Evolutionary conservation across 2,329 filamentous ascomycete genomes (phyloP).

Genomic region (Aureobasidium sp.): DNA sequence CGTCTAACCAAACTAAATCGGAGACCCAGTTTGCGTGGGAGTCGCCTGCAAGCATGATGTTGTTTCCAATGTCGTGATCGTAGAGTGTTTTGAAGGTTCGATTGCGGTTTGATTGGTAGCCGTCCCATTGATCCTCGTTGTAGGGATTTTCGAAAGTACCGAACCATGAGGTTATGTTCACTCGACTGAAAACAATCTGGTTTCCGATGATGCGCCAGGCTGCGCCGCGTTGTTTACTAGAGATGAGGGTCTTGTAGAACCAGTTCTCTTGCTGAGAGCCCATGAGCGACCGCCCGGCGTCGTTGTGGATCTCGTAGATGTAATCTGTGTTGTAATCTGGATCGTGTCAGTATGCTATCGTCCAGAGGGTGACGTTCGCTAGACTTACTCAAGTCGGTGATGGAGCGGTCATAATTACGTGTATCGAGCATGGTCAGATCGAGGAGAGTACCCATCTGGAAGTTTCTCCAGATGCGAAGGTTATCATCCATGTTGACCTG

Average conservation of each 20-base stretch:
- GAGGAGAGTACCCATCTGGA: slow-evolving; percentile 69
- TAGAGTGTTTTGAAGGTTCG: slow-evolving; percentile 73
- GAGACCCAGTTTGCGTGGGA: slow-evolving; percentile 68
- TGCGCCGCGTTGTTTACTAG: slow-evolving; percentile 65
- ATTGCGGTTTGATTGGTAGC: slow-evolving; percentile 76
- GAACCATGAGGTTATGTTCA: slow-evolving; percentile 53
- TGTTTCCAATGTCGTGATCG: slow-evolving; percentile 76
- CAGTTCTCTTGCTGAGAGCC: slow-evolving; percentile 77
- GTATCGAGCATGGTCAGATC: slow-evolving; percentile 78
- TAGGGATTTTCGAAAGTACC: slow-evolving; percentile 45
- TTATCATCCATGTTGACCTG: slow-evolving; percentile 76
- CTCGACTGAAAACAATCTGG: slow-evolving; percentile 72
- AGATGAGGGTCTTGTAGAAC: slow-evolving; percentile 63
- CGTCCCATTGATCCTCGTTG: slow-evolving; percentile 69
- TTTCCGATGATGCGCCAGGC: slow-evolving; percentile 78
- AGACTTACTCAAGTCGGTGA: slow-evolving; percentile 55
- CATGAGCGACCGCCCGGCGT: slow-evolving; percentile 75
- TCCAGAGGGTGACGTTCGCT: neutral
- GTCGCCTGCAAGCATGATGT: slow-evolving; percentile 77
- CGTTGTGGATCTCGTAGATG: slow-evolving; percentile 68
- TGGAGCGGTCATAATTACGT: slow-evolving; percentile 72
- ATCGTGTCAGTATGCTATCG: neutral
- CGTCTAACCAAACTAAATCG: slow-evolving; percentile 50
- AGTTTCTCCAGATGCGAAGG: slow-evolving; percentile 74
- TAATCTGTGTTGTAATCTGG: slow-evolving; percentile 64